Conservation (phyloP, 306 rosid genomes). For the Oxytropis ochrocephala region DNA sequence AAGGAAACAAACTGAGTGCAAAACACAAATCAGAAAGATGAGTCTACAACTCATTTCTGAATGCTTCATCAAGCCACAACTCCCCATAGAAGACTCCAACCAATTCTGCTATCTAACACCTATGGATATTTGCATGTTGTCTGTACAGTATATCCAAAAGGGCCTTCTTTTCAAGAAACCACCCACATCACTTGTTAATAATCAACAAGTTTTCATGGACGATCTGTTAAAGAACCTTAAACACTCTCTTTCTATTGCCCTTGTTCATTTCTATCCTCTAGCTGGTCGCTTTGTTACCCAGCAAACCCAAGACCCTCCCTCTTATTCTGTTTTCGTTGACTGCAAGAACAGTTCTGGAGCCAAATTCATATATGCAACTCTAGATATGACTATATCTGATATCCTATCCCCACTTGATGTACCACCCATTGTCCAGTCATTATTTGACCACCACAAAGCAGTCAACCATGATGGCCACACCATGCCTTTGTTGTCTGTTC, state of each 20-base stretch:
- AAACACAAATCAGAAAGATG: neutral
- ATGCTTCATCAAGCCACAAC: constrained; percentile 30
- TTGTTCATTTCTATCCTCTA: constrained; percentile 59
- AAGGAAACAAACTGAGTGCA: no score
- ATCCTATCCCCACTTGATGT: constrained; percentile 51
- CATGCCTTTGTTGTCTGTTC: constrained; percentile 39
- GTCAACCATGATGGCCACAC: constrained; percentile 59
- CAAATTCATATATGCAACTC: constrained; percentile 41
- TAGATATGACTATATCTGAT: constrained; percentile 32
- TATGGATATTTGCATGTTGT: constrained; percentile 43
- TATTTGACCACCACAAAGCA: constrained; percentile 52
- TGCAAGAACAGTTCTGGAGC: constrained; percentile 36
- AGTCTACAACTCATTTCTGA: constrained; percentile 15
- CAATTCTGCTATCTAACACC: constrained; percentile 28
- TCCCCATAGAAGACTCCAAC: neutral
- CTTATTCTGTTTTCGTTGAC: constrained; percentile 35
- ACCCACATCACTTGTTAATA: neutral
- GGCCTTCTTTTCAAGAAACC: constrained; percentile 67
- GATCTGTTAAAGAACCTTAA: constrained; percentile 36
- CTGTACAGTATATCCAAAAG: constrained; percentile 49
- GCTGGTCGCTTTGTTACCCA: constrained; percentile 43
- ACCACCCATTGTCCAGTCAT: constrained; percentile 43
- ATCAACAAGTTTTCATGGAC: constrained; percentile 4
- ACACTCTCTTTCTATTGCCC: constrained; percentile 44
- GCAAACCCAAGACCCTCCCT: constrained; percentile 17